Conservation (phyloP, 148 eudicot species). For the Silene uniflora region DNA sequence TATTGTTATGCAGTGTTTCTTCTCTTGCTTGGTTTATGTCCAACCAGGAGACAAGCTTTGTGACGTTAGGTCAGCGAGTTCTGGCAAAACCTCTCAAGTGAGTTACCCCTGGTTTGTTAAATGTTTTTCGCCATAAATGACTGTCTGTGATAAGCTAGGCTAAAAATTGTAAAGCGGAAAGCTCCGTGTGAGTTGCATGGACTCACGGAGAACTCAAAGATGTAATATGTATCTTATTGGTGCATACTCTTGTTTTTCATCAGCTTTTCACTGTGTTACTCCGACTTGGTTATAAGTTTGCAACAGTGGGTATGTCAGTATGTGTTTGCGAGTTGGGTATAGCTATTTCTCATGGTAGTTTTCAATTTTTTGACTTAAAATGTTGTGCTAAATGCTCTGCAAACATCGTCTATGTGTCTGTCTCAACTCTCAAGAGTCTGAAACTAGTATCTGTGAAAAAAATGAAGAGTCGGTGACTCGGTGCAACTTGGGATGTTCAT, state of each 20-base stretch:
- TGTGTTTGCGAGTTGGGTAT: background rate
- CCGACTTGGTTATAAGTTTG: background rate
- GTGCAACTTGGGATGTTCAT: no score
- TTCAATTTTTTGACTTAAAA: no score
- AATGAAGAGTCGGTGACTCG: no score
- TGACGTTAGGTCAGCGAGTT: conserved; percentile 95
- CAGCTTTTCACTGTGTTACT: background rate
- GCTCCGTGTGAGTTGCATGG: background rate
- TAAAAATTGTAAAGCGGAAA: background rate
- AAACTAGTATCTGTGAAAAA: no score
- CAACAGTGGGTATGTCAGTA: background rate
- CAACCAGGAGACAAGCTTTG: conserved; percentile 97
- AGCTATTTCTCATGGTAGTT: background rate
- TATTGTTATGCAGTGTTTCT: conserved; percentile 71
- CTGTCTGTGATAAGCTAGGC: background rate
- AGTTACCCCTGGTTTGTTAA: conserved; percentile 27
- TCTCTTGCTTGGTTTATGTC: conserved; percentile 99
- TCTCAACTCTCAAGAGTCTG: no score
- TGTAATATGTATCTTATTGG: background rate
- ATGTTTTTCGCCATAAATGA: background rate
- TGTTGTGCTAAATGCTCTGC: no score
- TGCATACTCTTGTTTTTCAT: background rate
- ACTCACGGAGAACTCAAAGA: background rate
- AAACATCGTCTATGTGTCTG: no score
- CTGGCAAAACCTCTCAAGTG: conserved; percentile 93